These are phyloP conservation scores for Amaranthus tricolor DNA, from an alignment of 179 eudicot species.

Conservation along the genomic window DNA sequence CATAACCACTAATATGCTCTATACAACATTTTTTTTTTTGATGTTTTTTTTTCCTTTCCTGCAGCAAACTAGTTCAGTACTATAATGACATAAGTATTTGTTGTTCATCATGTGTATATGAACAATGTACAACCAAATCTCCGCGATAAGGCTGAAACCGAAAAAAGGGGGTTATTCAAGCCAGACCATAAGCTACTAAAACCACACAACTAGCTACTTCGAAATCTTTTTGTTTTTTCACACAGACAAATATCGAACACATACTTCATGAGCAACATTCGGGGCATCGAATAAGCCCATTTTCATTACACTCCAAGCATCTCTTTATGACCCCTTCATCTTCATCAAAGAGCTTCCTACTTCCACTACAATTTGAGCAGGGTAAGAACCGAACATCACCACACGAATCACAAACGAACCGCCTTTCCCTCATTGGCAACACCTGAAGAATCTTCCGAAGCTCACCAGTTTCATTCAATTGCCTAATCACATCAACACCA, in stretches of 20 bases:
- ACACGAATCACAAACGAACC: constrained; percentile 59
- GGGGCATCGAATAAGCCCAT: constrained; percentile 77
- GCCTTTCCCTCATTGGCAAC: constrained; percentile 42
- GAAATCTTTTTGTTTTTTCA: no score
- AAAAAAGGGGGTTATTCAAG: constrained; percentile 23
- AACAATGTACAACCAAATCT: constrained; percentile 38
- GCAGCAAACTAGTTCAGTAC: constrained; percentile 22
- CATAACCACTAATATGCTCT: constrained; percentile 18
- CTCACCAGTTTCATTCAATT: constrained; percentile 69
- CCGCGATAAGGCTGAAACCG: constrained; percentile 36
- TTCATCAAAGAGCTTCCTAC: constrained; percentile 76
- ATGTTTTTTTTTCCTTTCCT: not conserved
- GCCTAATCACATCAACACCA: constrained; percentile 66
- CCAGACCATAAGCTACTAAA: constrained; percentile 23
- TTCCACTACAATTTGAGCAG: constrained; percentile 73
- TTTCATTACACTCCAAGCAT: constrained; percentile 76
- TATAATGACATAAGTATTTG: constrained; percentile 27
- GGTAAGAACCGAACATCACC: constrained; percentile 80
- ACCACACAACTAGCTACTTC: constrained; percentile 9
- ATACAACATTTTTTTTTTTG: constrained; percentile 3
- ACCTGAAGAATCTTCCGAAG: constrained; percentile 53
- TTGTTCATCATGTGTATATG: constrained; percentile 29
- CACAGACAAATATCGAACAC: constrained; percentile 6
- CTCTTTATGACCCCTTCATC: constrained; percentile 61
- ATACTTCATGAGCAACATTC: constrained; percentile 46